These are phyloP conservation scores for Kwoniella pini DNA, from an alignment of 768 basidiomycete genomes.

Conservation along the genomic window DNA sequence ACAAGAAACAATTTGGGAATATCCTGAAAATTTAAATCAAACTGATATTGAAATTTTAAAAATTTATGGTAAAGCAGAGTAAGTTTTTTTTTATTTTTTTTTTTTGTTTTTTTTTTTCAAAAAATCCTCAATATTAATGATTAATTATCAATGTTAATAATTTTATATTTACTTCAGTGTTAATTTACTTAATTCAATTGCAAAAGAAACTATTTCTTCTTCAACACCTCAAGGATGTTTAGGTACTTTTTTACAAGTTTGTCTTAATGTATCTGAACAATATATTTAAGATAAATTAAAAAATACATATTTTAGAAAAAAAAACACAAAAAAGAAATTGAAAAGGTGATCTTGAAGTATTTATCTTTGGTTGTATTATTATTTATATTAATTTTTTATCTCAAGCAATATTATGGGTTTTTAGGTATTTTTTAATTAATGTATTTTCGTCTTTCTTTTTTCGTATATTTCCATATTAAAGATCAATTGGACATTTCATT, in stretches of 20 bases:
- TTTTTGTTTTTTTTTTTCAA: neutral
- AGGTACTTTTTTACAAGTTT: constrained; percentile 38
- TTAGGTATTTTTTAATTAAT: no score
- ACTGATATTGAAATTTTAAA: constrained; percentile 4
- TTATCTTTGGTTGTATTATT: no score
- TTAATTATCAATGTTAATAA: neutral
- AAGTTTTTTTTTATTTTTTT: constrained; percentile 7
- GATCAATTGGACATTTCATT: no score
- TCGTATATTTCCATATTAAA: no score
- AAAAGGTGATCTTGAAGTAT: no score
- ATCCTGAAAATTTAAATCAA: constrained; percentile 5
- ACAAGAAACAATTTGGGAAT: constrained; percentile 18
- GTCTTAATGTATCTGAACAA: constrained; percentile 27
- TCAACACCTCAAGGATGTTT: constrained; percentile 27
- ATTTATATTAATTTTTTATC: no score
- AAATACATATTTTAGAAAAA: no score
- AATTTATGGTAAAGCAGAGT: constrained; percentile 23
- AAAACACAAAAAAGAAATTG: no score
- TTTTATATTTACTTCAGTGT: constrained; percentile 8
- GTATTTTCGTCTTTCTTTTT: no score
- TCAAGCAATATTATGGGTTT: no score
- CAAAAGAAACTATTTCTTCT: constrained; percentile 17
- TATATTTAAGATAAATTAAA: no score
- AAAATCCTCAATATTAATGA: neutral
- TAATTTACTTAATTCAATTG: constrained; percentile 13